Evolutionary conservation across 1,284 basidiomycete genomes (phyloP).

Genomic region (Heterobasidion irregulare): DNA sequence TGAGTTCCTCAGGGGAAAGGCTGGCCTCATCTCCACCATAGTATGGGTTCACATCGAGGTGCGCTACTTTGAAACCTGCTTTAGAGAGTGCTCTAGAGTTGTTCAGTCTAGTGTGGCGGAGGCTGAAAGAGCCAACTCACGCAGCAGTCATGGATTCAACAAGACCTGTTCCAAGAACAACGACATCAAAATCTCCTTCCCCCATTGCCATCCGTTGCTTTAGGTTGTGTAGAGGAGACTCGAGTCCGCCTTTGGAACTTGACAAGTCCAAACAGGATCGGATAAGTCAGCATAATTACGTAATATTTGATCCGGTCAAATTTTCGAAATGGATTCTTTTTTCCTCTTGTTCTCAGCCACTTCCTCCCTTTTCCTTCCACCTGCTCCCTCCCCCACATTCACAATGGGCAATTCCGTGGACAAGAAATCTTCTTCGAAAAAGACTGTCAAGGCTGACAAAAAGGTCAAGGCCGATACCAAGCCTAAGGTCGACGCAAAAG

Average conservation of each 20-base stretch:
- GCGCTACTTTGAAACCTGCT: constrained; percentile 80
- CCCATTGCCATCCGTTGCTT: constrained; percentile 2
- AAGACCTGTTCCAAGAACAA: constrained; percentile 84
- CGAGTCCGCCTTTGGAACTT: not conserved
- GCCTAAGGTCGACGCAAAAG: constrained; percentile 28
- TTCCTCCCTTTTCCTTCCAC: constrained; percentile 3
- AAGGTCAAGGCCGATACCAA: constrained; percentile 38
- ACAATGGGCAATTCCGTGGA: constrained; percentile 36
- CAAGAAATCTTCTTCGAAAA: constrained; percentile 26
- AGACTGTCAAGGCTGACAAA: constrained; percentile 31
- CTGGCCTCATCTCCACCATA: constrained; percentile 85
- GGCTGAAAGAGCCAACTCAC: constrained; percentile 40
- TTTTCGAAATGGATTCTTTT: constrained; percentile 13
- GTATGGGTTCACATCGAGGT: constrained; percentile 79
- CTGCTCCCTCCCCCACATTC: constrained; percentile 8
- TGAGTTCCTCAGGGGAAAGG: constrained; percentile 75
- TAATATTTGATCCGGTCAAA: constrained; percentile 1
- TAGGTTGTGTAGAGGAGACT: not conserved
- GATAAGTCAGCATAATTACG: not conserved
- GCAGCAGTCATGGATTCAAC: constrained; percentile 84
- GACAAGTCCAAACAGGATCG: not conserved
- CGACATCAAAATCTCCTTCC: constrained; percentile 55
- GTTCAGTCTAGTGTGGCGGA: constrained; percentile 15
- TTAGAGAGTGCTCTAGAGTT: constrained; percentile 73
- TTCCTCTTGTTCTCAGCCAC: constrained; percentile 7